Base-by-base conservation (phyloP, 768 basidiomycete genomes). In the Trametes coccinea region DNA sequence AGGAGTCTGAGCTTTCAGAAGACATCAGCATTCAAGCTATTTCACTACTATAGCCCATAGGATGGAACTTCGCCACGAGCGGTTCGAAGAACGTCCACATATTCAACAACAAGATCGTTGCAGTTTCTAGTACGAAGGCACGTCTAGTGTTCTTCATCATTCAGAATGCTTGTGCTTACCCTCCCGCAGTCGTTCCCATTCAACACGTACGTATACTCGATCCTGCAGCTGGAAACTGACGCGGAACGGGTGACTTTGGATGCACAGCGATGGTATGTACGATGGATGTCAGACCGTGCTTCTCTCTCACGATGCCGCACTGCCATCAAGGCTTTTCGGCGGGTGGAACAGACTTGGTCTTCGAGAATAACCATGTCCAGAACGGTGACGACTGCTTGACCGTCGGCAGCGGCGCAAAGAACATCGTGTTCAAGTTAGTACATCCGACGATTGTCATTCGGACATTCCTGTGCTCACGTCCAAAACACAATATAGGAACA, bases 361-460 rank as follows among this genome's bases (percentile, higher is more conserved):
- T 87, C 62, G 85, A 86, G 66, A 75, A 82, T 67, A 86, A 86
- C 57, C 69, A 79, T 61, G 74, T 88, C 43, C 74, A 78, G 51
- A 87, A 86, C 56, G 85, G 84, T 3, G 85, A 87, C 57, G 85
- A 87, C 67, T 87, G 85, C 52, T 67, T 87, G 22, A 82, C 85
- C 3, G 82, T 86, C 45, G 80, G 80, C 0, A 84, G 72, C 65
- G 84, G 84, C 14, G 81, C 83, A 2, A 81, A 78, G 61, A 82
- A 84, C 59, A 82, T 86, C 45, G 75, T 76, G 58, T 85, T 68
- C 62, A 61, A 62, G 70, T 71, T 31, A 5, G 68, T 54, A 0
- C 31, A 5, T 16, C 17, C 30, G 14, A 5, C 4, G 17, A 0
- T 29, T 5, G 2, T 1, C 34, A 40, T 13, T 22, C 22, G 22